phyloP scores from a whole-genome alignment of 805 yeast species.

The Metschnikowia dekortorum region DNA sequence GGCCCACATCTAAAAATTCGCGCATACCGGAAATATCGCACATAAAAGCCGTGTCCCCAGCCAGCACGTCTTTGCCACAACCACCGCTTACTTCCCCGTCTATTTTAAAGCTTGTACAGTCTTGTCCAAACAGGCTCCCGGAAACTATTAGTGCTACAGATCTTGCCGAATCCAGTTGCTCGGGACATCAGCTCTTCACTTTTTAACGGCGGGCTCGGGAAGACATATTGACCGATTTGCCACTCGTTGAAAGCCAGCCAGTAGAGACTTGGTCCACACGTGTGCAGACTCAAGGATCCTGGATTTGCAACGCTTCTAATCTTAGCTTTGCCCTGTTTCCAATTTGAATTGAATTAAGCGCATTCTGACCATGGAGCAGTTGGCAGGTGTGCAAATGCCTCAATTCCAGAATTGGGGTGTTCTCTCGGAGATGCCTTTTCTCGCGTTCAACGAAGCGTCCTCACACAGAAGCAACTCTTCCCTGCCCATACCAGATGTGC shows the following conservation, averaged over 20 bases:
- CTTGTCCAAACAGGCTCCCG: too few relatives aligned
- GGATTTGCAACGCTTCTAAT: neutral
- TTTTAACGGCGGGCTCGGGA: too few relatives aligned
- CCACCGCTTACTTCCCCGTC: neutral
- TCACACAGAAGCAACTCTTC: neutral
- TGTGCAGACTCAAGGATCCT: too few relatives aligned
- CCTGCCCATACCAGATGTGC: neutral
- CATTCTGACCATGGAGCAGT: slow-evolving; percentile 12
- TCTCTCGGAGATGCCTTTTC: slow-evolving; percentile 12
- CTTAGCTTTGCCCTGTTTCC: neutral
- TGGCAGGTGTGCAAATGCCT: slow-evolving; percentile 14
- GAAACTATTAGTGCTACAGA: too few relatives aligned
- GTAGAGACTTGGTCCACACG: too few relatives aligned
- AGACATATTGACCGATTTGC: too few relatives aligned
- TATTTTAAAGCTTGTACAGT: too few relatives aligned
- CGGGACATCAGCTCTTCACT: too few relatives aligned
- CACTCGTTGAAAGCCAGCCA: too few relatives aligned
- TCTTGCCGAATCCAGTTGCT: neutral
- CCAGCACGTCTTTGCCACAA: neutral
- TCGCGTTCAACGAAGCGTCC: slow-evolving; percentile 4
- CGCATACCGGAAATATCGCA: neutral
- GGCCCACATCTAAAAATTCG: neutral
- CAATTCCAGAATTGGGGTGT: slow-evolving; percentile 14
- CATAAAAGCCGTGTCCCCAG: neutral
- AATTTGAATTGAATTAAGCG: too few relatives aligned